Conservation (phyloP, 2,329 filamentous ascomycete genomes). For the Aspergillus vadensis region DNA sequence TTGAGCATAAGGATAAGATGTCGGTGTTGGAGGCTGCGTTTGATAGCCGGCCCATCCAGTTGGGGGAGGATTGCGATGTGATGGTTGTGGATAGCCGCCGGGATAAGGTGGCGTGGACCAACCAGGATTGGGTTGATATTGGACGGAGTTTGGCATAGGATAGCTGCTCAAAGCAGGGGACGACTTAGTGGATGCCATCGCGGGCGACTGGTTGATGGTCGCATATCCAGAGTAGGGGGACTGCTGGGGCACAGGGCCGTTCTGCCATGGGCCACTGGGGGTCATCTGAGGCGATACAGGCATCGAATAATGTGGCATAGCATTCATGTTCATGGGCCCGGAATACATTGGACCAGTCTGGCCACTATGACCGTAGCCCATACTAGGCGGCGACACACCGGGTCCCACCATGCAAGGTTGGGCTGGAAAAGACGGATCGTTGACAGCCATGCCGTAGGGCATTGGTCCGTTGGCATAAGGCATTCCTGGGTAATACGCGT, state of each 20-base stretch:
- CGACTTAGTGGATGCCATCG: slow-evolving; percentile 42
- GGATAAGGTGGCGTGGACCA: slow-evolving; percentile 41
- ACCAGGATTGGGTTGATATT: slow-evolving; percentile 34
- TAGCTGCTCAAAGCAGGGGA: slow-evolving; percentile 43
- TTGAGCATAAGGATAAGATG: slow-evolving; percentile 76
- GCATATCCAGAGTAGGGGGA: slow-evolving; percentile 42
- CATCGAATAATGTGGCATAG: slow-evolving; percentile 39
- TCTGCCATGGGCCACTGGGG: slow-evolving; percentile 40
- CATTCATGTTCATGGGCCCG: slow-evolving; percentile 34
- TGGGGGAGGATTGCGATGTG: slow-evolving; percentile 43
- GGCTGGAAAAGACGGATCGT: slow-evolving; percentile 32
- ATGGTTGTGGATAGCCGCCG: slow-evolving; percentile 35
- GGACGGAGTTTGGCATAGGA: slow-evolving; percentile 33
- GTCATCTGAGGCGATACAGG: slow-evolving; percentile 38
- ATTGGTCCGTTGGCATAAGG: slow-evolving; percentile 37
- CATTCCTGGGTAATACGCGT: slow-evolving; percentile 49
- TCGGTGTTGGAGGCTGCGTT: slow-evolving; percentile 41
- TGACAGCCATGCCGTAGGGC: slow-evolving; percentile 33
- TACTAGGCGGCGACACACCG: slow-evolving; percentile 35
- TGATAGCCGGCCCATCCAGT: slow-evolving; percentile 44
- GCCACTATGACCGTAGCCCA: slow-evolving; percentile 33
- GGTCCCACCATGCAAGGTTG: slow-evolving; percentile 43
- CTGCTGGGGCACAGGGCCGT: slow-evolving; percentile 35
- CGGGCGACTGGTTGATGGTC: slow-evolving; percentile 40
- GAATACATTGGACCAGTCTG: slow-evolving; percentile 38